Evolutionary conservation across 1,139 yeast genomes (phyloP), one percentile per base, ranked within the genome.

Genomic region (Ogataea hybrid): DNA sequence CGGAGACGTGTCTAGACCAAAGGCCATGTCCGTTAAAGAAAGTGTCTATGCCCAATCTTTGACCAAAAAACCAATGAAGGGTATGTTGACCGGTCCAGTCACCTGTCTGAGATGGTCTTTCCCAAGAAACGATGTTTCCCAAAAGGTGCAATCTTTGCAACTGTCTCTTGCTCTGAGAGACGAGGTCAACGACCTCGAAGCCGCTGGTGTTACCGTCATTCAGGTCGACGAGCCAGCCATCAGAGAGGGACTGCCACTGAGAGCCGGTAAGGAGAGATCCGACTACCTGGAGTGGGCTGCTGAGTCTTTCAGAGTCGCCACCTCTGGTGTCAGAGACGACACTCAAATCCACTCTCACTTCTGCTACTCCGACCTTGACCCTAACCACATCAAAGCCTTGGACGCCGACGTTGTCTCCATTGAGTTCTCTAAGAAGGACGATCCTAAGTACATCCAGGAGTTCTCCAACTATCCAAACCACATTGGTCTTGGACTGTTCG

Each of bases 201-300:
- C 86, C 62, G 98, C 97, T 54, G 97, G 97, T 73, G 89, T 92
- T 63, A 85, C 85, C 63, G 96, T 92, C 63, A 92, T 92, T 65
- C 98, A 92, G 79, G 98, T 94, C 62, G 98, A 92, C 69, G 98
- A 92, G 81, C 98, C 98, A 61, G 98, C 98, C 63, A 86, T 92
- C 70, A 90, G 98, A 80, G 98, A 92, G 78, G 98, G 98, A 80
- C 84, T 92, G 70, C 98, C 98, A 69, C 85, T 92, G 70, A 88
- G 98, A 79, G 94, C 88, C 44, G 98, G 98, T 75, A 77, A 79
- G 62, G 98, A 88, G 75, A 89, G 97, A 79, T 79, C 88, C 52
- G 97, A 83, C 67, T 92, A 92, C 84, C 85, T 89, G 71, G 72
- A 84, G 73, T 92, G 97, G 97, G 97, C 98, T 67, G 97, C 97